Base-by-base conservation (phyloP, 2,329 filamentous ascomycete genomes). In the Fusarium sp. region DNA sequence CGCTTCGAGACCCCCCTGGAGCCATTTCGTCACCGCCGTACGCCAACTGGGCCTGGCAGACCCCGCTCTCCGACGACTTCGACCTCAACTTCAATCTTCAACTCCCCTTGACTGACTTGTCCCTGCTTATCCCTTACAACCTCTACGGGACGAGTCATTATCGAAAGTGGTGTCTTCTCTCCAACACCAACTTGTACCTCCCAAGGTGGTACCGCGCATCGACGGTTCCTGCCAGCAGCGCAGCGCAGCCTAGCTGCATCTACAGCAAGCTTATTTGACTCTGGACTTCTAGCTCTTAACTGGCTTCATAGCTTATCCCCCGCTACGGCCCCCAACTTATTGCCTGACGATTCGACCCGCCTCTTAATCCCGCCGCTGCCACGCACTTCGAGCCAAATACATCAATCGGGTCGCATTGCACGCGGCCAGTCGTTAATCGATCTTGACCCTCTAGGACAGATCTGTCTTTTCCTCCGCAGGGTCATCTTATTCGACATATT, bases 401-500 rank as follows among this genome's bases (percentile, higher is more conserved):
- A 68, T 68, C 71, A 46, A 70, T 65, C 73, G 56, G 78, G 78
- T 75, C 77, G 78, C 79, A 79, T 79, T 67, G 59, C 56, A 73
- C 69, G 74, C 75, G 72, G 74, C 74, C 77, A 70, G 59, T 64
- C 67, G 70, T 63, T 52, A 58, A 51, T 70, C 38, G 62, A 56
- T 59, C 56, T 68, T 51, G 51, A 52, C 66, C 54, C 49, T 56
- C 49, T 53, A 63, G 53, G 51, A 50, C 51, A 66, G 53, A 67
- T 73, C 55, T 58, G 45, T 55, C 55, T 43, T 34, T 63, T 63
- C 43, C 32, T 57, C 49, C 27, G 32, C 40, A 45, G 51, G 46
- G 51, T 34, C 65, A 58, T 72, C 52, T n/a, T 24, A 49, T 57
- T 49, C 59, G 29, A 59, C 32, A 53, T 49, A 59, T 40, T 12